Percentiles rank a stretch among this genome's conserved stretches.
These are phyloP conservation scores for Eucalyptus erythrocorys DNA, from an alignment of 345 rosid genomes.

Conservation along the genomic window DNA sequence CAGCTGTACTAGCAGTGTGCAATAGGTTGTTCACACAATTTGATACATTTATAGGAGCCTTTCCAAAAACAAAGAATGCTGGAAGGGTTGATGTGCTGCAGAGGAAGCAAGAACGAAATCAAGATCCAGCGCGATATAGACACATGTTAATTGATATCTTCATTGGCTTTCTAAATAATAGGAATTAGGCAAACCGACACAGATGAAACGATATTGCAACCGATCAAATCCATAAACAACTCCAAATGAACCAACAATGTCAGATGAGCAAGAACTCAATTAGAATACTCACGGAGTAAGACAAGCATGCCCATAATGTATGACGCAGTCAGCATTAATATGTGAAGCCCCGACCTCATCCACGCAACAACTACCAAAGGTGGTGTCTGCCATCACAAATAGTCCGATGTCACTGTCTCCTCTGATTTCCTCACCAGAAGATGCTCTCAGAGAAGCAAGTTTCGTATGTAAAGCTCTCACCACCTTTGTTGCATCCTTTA, in stretches of 20 bases:
- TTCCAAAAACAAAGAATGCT: conserved; percentile 79
- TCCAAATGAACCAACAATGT: neutral
- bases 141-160: neutral
- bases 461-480: conserved; percentile 30
- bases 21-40: conserved; percentile 33
- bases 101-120: neutral
- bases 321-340: conserved; percentile 60
- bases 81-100: conserved; percentile 75
- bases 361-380: conserved; percentile 86
- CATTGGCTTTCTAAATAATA: neutral
- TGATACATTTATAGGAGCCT: conserved; percentile 37
- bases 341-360: conserved; percentile 92
- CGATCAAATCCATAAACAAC: neutral
- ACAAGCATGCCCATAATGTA: conserved; percentile 92
- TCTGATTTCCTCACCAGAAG: conserved; percentile 1
- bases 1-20: conserved; percentile 12
- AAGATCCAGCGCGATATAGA: neutral
- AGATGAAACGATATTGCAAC: neutral
- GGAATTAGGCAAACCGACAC: neutral
- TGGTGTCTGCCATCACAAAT: conserved; percentile 86
- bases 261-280: neutral
- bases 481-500: conserved; percentile 56
- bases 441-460: conserved; percentile 18
- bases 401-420: conserved; percentile 37
- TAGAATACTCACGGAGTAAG: conserved; percentile 71